Percentiles rank a stretch among this genome's conserved stretches.
These are phyloP conservation scores for Ilyonectria destructans DNA, from an alignment of 2,329 filamentous ascomycete species.

Conservation along the genomic window DNA sequence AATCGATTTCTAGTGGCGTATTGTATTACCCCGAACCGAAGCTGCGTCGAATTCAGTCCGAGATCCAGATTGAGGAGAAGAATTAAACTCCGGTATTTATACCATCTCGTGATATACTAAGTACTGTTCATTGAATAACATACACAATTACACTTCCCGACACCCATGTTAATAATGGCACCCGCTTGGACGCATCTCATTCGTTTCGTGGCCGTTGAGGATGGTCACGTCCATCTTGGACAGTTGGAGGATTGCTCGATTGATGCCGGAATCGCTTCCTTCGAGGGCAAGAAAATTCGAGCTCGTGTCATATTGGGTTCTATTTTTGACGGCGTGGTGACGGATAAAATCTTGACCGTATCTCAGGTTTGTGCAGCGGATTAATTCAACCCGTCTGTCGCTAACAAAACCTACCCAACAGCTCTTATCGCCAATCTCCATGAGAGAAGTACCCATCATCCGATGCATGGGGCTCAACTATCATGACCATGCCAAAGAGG, in stretches of 20 bases:
- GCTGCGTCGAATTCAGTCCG: too few relatives aligned
- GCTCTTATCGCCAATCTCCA: constrained; percentile 54
- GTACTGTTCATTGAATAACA: too few relatives aligned
- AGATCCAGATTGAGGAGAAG: too few relatives aligned
- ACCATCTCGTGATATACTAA: too few relatives aligned
- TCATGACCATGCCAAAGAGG: constrained; percentile 57
- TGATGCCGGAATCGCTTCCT: constrained; percentile 37
- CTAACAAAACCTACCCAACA: neutral
- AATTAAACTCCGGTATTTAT: too few relatives aligned
- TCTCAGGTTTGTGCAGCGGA: neutral
- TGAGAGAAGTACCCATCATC: constrained; percentile 58
- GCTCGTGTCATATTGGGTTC: neutral
- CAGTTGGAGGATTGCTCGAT: constrained; percentile 54
- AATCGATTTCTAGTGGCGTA: too few relatives aligned
- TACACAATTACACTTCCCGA: too few relatives aligned
- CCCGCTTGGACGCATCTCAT: constrained; percentile 58
- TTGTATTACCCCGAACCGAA: too few relatives aligned
- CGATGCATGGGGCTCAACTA: constrained; percentile 65
- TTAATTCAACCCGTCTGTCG: too few relatives aligned
- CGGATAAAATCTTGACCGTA: neutral
- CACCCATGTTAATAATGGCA: constrained; percentile 23
- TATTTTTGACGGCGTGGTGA: constrained; percentile 4
- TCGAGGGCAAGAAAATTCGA: constrained; percentile 1
- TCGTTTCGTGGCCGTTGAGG: constrained; percentile 60
- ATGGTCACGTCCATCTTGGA: constrained; percentile 58